Percentiles rank a stretch among this genome's conserved stretches.
Evolutionary conservation across 2,329 filamentous ascomycete genomes (phyloP).

Genomic region (Colletotrichum chrysophilum): DNA sequence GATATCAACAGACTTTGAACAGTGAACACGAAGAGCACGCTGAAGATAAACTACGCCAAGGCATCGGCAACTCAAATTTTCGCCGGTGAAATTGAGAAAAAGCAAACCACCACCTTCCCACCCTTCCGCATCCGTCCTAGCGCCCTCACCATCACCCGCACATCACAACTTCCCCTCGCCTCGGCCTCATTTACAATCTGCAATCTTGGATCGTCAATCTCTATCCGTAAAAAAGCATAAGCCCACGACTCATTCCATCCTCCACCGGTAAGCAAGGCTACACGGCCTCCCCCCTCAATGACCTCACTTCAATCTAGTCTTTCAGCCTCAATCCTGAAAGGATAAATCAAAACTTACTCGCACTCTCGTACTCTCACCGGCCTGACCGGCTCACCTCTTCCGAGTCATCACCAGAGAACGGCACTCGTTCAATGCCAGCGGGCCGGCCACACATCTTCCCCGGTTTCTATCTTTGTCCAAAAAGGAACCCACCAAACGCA

Average conservation of each 20-base stretch:
- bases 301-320: background rate
- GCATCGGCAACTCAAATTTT: background rate
- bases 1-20: background rate
- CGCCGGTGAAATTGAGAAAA: background rate
- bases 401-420: background rate
- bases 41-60: background rate
- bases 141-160: background rate
- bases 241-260: background rate
- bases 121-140: background rate
- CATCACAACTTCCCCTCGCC: background rate
- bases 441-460: background rate
- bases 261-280: background rate
- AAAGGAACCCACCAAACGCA: background rate
- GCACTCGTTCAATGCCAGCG: background rate
- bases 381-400: background rate
- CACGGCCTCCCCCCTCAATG: background rate
- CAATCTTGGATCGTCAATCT: background rate
- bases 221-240: background rate
- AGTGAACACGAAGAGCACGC: background rate
- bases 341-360: background rate
- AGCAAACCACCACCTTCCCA: background rate
- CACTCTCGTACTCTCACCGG: background rate
- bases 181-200: background rate
- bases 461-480: background rate
- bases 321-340: background rate